Evolutionary conservation across 345 rosid species (phyloP).

Genomic region (Hibiscus trionum): DNA sequence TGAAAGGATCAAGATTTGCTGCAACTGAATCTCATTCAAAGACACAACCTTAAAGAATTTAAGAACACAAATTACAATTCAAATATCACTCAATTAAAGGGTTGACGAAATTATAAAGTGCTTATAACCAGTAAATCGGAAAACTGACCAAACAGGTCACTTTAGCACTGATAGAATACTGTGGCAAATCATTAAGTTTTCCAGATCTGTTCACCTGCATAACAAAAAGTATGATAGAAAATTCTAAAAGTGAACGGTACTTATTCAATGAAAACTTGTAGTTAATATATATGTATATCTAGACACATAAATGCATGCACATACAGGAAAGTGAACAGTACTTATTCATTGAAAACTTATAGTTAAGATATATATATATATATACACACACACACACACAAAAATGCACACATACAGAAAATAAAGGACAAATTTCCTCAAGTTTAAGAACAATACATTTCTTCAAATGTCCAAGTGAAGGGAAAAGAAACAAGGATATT

Average conservation of each 20-base stretch:
- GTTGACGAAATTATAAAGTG: background rate
- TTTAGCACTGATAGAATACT: conserved; percentile 66
- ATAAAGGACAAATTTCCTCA: too few relatives aligned
- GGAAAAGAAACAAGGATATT: background rate
- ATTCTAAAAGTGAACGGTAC: background rate
- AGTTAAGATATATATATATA: too few relatives aligned
- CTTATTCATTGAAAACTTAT: too few relatives aligned
- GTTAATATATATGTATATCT: too few relatives aligned
- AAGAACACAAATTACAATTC: conserved; percentile 3
- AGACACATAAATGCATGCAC: too few relatives aligned
- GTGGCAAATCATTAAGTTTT: conserved; percentile 65
- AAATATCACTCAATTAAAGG: background rate
- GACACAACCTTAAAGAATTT: conserved; percentile 39
- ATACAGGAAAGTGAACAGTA: too few relatives aligned
- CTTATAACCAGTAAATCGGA: background rate
- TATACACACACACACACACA: too few relatives aligned
- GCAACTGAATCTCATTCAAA: conserved; percentile 71
- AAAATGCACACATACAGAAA: too few relatives aligned
- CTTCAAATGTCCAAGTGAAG: background rate
- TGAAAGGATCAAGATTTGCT: conserved; percentile 50
- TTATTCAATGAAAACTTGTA: conserved; percentile 1
- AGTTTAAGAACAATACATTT: background rate
- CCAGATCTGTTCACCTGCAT: conserved; percentile 69
- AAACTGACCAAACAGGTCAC: conserved; percentile 58
- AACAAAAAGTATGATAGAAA: background rate